Evolutionary conservation across 2,329 filamentous ascomycete species (phyloP).

Genomic region (Stachybotrys echinatus): DNA sequence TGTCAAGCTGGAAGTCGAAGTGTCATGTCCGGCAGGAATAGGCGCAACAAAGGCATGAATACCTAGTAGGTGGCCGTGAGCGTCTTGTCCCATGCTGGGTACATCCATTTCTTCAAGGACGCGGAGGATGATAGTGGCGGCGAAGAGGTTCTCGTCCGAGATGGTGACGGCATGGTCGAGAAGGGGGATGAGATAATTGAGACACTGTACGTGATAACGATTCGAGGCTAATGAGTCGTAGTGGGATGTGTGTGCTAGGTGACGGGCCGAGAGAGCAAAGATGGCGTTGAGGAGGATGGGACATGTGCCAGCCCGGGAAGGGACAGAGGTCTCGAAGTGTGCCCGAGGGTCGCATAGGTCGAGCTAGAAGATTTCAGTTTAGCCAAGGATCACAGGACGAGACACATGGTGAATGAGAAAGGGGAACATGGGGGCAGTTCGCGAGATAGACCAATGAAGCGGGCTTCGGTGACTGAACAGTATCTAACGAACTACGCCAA

Average conservation of each 20-base stretch:
- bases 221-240: slow-evolving; percentile 43
- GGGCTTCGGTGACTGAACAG: neutral
- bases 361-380: slow-evolving; percentile 21
- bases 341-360: slow-evolving; percentile 33
- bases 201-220: slow-evolving; percentile 48
- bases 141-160: slow-evolving; percentile 47
- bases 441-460: neutral
- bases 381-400: neutral
- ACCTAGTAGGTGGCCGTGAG: slow-evolving; percentile 40
- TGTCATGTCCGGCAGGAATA: neutral
- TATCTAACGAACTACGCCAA: neutral
- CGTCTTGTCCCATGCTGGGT: slow-evolving; percentile 32
- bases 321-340: slow-evolving; percentile 50
- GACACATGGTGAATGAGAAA: neutral
- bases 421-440: neutral
- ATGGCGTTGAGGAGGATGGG: slow-evolving; percentile 52
- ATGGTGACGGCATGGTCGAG: slow-evolving; percentile 31
- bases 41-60: slow-evolving; percentile 37
- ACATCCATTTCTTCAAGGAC: slow-evolving; percentile 51
- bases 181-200: slow-evolving; percentile 43
- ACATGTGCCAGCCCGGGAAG: slow-evolving; percentile 43
- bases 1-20: neutral
- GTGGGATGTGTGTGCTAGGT: slow-evolving; percentile 39
- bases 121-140: slow-evolving; percentile 51
- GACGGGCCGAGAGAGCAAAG: slow-evolving; percentile 49